Conservation (phyloP, 2,329 filamentous ascomycete species). For the Penicillium hesseltinei region DNA sequence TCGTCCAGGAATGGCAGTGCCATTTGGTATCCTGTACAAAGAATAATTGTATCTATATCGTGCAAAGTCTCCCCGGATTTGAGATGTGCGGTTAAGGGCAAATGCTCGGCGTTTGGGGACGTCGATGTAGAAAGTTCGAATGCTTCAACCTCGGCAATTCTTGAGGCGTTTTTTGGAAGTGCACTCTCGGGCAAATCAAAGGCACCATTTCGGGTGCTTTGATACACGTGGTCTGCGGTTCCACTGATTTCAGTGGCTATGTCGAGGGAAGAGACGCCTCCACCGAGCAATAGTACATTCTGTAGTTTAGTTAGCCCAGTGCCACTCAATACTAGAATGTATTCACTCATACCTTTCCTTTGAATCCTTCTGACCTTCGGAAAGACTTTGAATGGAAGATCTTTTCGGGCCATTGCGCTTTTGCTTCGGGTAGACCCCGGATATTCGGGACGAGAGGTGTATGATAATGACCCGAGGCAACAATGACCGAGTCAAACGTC, state of each 20-base stretch:
- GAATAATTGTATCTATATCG: constrained; percentile 60
- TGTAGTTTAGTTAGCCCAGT: constrained; percentile 23
- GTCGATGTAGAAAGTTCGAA: constrained; percentile 39
- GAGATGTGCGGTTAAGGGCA: constrained; percentile 54
- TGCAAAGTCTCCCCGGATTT: constrained; percentile 53
- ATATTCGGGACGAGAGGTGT: constrained; percentile 51
- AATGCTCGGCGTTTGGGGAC: constrained; percentile 27
- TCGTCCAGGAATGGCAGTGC: constrained; percentile 63
- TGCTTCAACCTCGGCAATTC: constrained; percentile 53
- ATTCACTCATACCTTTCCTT: constrained; percentile 51
- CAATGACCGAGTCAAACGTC: constrained; percentile 51
- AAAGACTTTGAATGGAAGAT: constrained; percentile 55
- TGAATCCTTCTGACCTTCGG: constrained; percentile 46
- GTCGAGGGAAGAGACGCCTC: constrained; percentile 55
- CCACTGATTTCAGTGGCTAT: constrained; percentile 54
- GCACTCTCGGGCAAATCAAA: constrained; percentile 58
- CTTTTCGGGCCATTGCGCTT: constrained; percentile 45
- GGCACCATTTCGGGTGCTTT: constrained; percentile 59
- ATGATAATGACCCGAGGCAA: constrained; percentile 58
- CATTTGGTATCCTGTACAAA: constrained; percentile 69
- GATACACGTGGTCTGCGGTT: constrained; percentile 48
- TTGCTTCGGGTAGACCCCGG: constrained; percentile 48
- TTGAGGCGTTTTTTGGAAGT: constrained; percentile 53
- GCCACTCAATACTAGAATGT: not conserved
- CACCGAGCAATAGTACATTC: constrained; percentile 57